A percentile compares a stretch with the other conserved stretches of the same genome.
phyloP scores from a whole-genome alignment of 768 basidiomycete species.

The Boletales sp. region DNA sequence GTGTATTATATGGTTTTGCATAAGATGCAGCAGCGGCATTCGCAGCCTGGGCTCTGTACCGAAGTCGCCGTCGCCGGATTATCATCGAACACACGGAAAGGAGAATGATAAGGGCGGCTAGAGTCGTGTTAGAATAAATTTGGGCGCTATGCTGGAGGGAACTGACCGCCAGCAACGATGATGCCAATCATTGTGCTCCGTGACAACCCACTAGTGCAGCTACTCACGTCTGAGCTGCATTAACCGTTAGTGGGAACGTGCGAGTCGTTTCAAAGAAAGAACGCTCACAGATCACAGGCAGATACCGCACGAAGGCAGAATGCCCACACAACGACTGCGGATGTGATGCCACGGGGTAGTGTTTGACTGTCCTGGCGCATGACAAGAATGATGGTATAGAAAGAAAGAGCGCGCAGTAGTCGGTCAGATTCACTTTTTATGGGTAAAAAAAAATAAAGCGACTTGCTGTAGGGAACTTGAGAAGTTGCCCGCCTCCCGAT shows the following conservation, averaged over 20 bases:
- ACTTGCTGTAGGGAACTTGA: no score
- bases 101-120: background rate
- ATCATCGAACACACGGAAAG: background rate
- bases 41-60: background rate
- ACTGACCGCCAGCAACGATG: conserved; percentile 9
- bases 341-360: background rate
- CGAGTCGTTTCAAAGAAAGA: background rate
- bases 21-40: background rate
- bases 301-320: conserved; percentile 7
- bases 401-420: no score
- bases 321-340: background rate
- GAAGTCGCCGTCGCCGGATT: conserved; percentile 7
- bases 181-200: background rate
- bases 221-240: no score
- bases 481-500: no score
- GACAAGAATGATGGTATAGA: background rate
- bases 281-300: conserved; percentile 14
- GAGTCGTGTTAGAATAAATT: conserved; percentile 2
- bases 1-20: background rate
- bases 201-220: background rate
- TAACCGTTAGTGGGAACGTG: background rate
- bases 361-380: conserved; percentile 2
- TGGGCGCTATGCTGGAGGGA: background rate
- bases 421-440: no score
- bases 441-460: no score